A percentile compares a stretch with the other conserved stretches of the same genome.
Evolutionary conservation across 2,329 filamentous ascomycete species (phyloP).

Genomic region (Nigrospora sphaerica): DNA sequence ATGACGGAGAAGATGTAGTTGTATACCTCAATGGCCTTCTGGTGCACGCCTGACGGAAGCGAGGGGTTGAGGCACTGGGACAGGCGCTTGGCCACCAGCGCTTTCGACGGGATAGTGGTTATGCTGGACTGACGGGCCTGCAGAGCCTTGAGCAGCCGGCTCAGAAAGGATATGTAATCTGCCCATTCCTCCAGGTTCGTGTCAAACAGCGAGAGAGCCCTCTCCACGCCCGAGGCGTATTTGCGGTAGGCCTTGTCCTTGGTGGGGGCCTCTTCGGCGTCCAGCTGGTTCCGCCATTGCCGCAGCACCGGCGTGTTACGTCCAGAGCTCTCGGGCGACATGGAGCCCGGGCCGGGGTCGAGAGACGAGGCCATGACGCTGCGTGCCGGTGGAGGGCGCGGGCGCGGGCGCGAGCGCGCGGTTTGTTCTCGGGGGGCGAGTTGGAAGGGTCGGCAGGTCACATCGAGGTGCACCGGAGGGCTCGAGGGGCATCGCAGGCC

Average conservation of each 20-base stretch:
- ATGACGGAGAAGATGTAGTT: conserved; percentile 81
- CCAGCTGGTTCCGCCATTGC: conserved; percentile 70
- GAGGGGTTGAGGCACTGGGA: conserved; percentile 93
- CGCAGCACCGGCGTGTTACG: conserved; percentile 68
- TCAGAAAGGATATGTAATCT: conserved; percentile 96
- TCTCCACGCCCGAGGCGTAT: conserved; percentile 83
- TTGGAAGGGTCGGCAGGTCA: too few relatives aligned
- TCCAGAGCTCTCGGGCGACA: conserved; percentile 78
- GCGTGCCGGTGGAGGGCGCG: conserved; percentile 1
- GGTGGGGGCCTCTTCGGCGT: conserved; percentile 48
- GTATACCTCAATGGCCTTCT: conserved; percentile 94
- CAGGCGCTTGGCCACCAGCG: conserved; percentile 78
- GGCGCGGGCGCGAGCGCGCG: too few relatives aligned
- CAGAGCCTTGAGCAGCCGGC: conserved; percentile 82
- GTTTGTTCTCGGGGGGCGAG: too few relatives aligned
- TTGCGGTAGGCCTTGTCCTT: conserved; percentile 71
- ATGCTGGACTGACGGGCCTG: conserved; percentile 74
- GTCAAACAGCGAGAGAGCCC: conserved; percentile 84
- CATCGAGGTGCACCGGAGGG: too few relatives aligned
- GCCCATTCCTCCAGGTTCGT: conserved; percentile 96
- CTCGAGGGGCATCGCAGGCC: too few relatives aligned
- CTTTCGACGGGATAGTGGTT: conserved; percentile 71
- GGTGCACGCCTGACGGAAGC: conserved; percentile 91
- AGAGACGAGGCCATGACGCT: conserved; percentile 47
- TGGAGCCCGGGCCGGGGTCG: conserved; percentile 52